phyloP scores from a whole-genome alignment of 208 protist genomes.

The Trypanosoma scelopori region DNA sequence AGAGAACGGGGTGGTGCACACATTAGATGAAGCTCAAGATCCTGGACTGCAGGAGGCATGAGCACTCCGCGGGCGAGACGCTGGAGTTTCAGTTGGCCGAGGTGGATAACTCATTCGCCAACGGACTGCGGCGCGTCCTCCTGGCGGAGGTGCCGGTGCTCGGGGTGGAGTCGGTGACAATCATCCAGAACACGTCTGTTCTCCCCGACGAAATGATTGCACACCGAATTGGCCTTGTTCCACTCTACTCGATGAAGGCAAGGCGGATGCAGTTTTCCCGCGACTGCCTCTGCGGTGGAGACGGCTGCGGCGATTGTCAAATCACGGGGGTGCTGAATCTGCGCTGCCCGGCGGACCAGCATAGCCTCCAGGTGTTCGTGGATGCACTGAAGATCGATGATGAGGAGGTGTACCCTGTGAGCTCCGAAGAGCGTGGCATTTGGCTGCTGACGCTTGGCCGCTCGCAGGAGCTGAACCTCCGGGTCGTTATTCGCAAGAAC shows the following conservation, averaged over 20 bases:
- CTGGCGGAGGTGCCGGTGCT: constrained; percentile 98
- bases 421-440: constrained; percentile 76
- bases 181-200: constrained; percentile 95
- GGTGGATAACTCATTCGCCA: constrained; percentile 94
- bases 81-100: constrained; percentile 90
- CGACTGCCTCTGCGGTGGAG: constrained; percentile 83
- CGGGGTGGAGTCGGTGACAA: constrained; percentile 97
- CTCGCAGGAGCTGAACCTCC: constrained; percentile 81
- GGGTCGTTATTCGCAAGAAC: constrained; percentile 90
- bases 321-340: constrained; percentile 83
- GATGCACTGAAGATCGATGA: constrained; percentile 82
- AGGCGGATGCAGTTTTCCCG: constrained; percentile 73
- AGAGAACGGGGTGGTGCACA: neutral
- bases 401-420: constrained; percentile 76
- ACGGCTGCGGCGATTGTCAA: constrained; percentile 81
- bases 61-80: constrained; percentile 82
- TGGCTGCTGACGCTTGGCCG: constrained; percentile 88
- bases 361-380: constrained; percentile 82
- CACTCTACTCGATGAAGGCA: constrained; percentile 91
- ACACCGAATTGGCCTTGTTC: constrained; percentile 98
- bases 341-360: constrained; percentile 74
- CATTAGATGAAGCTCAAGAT: constrained; percentile 75
- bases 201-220: constrained; percentile 99
- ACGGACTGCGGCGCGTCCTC: constrained; percentile 97
- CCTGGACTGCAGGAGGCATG: constrained; percentile 68